Conservation (phyloP, 2,329 filamentous ascomycete species). For the Penicillium sp. region DNA sequence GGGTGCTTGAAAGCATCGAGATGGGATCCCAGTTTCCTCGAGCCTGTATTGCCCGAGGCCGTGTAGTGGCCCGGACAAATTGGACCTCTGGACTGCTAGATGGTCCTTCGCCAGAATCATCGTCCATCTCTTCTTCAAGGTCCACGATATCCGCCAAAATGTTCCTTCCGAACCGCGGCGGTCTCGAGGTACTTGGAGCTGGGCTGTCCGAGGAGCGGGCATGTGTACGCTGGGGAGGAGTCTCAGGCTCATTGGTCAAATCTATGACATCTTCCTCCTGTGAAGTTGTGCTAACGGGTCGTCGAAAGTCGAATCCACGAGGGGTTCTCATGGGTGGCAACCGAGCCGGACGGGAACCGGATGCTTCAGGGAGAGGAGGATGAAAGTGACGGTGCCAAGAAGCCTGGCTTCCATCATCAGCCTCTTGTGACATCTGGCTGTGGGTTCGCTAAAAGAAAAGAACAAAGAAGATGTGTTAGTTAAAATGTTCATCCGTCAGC, state of each 20-base stretch:
- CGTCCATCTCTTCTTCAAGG: constrained; percentile 35
- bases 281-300: constrained; percentile 43
- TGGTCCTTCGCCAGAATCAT: constrained; percentile 17
- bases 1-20: background rate
- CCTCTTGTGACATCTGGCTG: constrained; percentile 35
- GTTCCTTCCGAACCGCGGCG: constrained; percentile 36
- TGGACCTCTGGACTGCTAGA: constrained; percentile 48
- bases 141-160: constrained; percentile 39
- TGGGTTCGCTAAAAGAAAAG: constrained; percentile 29
- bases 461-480: constrained; percentile 16
- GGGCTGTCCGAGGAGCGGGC: constrained; percentile 10
- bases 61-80: constrained; percentile 40
- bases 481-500: constrained; percentile 4
- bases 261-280: constrained; percentile 42
- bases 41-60: constrained; percentile 8
- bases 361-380: constrained; percentile 18
- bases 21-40: constrained; percentile 5
- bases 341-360: constrained; percentile 20
- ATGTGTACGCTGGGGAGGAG: constrained; percentile 23
- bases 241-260: constrained; percentile 45
- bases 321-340: constrained; percentile 39
- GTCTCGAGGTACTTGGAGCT: constrained; percentile 18
- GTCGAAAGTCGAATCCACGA: constrained; percentile 53
- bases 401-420: constrained; percentile 23
- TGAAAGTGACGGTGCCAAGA: constrained; percentile 27